Evolutionary conservation across 805 yeast genomes (phyloP), one percentile per base, ranked within the genome.

Genomic region (Pichia membranifaciens): DNA sequence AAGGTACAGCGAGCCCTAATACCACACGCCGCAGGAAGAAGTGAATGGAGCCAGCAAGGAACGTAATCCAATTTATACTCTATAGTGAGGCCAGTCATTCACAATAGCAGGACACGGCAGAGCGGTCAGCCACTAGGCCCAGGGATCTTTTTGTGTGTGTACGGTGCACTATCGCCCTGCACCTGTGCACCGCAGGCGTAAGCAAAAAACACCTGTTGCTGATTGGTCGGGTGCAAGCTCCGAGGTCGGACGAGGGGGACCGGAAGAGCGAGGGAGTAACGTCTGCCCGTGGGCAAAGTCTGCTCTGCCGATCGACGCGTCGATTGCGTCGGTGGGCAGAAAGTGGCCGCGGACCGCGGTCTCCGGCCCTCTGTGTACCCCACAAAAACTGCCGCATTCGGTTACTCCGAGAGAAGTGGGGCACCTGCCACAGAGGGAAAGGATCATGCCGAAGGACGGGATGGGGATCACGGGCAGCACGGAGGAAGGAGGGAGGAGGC

Each of bases 301-400:
- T n/a, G n/a, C n/a, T 37, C 20, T 5, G 9, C 40, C 8, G 23
- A 17, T 16, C 41, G 25, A 15, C 32, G 41, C 41, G 41, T 38
- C 41, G 32, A n/a, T 38, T 9, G 25, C 20, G 31, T 28, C 28
- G 39, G 6, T n/a, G 17, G 37, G 15, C 6, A 34, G 17, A 34
- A 34, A n/a, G n/a, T n/a, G n/a, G n/a, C n/a, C n/a, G n/a, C n/a
- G n/a, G n/a, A n/a, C n/a, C n/a, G n/a, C n/a, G n/a, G n/a, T n/a
- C n/a, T n/a, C n/a, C n/a, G n/a, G n/a, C 15, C 17, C 17, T 6
- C 20, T 34, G 15, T 6, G 21, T 15, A 15, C 43, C 43, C 43
- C 43, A 40, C 43, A 40, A 4, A 29, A 29, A 40, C 13, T 40
- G 16, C 43, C 43, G 16, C 21, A 16, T 40, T 40, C 9, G 35